phyloP scores from a whole-genome alignment of 805 yeast species.

The Kregervanrija pseudodelftensis region DNA sequence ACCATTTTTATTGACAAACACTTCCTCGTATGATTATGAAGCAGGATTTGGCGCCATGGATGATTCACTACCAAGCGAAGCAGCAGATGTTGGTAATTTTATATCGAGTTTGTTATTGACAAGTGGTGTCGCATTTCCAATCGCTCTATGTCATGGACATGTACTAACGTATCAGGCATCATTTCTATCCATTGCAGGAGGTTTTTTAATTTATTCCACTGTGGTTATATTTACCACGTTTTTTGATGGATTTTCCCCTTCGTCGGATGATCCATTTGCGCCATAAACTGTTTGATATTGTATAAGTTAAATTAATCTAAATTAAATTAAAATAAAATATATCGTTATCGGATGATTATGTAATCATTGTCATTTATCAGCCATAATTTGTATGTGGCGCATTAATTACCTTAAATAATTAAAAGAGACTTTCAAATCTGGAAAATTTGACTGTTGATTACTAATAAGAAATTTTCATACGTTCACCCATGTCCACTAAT shows the following conservation, averaged over 20 bases:
- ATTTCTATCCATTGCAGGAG: slow-evolving; percentile 75
- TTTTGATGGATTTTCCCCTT: slow-evolving; percentile 48
- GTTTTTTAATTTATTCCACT: slow-evolving; percentile 74
- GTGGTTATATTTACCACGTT: slow-evolving; percentile 77
- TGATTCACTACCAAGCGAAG: slow-evolving; percentile 38
- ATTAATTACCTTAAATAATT: too few species aligned
- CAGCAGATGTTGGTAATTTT: slow-evolving; percentile 76
- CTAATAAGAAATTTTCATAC: too few species aligned
- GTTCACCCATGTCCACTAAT: too few species aligned
- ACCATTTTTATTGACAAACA: slow-evolving; percentile 56
- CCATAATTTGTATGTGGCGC: too few species aligned
- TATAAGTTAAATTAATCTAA: too few species aligned
- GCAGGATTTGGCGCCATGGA: slow-evolving; percentile 47
- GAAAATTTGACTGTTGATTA: too few species aligned
- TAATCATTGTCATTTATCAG: too few species aligned
- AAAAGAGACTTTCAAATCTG: too few species aligned
- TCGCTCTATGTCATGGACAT: slow-evolving; percentile 68
- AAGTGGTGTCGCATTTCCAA: slow-evolving; percentile 69
- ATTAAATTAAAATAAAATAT: too few species aligned
- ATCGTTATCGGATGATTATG: too few species aligned
- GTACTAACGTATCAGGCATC: slow-evolving; percentile 66
- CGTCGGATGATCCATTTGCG: slow-evolving; percentile 29
- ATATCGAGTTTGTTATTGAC: slow-evolving; percentile 69
- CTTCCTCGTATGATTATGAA: slow-evolving; percentile 35
- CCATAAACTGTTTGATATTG: too few species aligned